Base-by-base conservation (phyloP, 192 early-diverging fungal species). In the Backusella liffmaniae region DNA sequence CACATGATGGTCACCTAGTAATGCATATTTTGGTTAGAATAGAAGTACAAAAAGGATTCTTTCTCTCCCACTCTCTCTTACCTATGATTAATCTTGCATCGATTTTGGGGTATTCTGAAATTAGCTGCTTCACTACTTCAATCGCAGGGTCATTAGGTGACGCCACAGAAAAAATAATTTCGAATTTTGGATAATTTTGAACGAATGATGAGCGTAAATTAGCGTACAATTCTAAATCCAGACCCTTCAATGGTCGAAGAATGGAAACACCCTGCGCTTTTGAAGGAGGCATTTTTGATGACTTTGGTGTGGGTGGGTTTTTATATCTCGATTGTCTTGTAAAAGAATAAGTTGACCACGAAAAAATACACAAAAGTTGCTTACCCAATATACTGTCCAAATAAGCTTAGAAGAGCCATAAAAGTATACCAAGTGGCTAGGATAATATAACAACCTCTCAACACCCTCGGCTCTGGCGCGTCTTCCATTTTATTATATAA, bases 191-290 rank as follows among this genome's bases (percentile, higher is more conserved):
- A 83, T 99, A 99, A 37, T 90, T 83, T 70, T 96, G 96, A n/a
- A 77, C 67, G 82, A 99, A 97, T 34, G 94, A 92, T 15, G 96
- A 96, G 32, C 84, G 84, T 29, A 99, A 84, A 74, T 96, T 98
- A 30, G 89, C 91, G 21, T 84, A 80, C 81, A 98, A 82, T 80
- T 96, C 92, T 67, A 84, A 80, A 79, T 99, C 98, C 23, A 97
- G 74, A 23, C 98, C 98, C 77, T 98, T 98, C 4, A 99, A 82
- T 7, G 98, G 98, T 5, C 97, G 88, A 75, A 99, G 87, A 73
- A 99, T 95, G 1, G 98, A 90, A 21, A 99, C 97, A 6, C 91
- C 92, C 1, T 95, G 95, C 42, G 77, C 84, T 51, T 87, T 65
- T 36, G 77, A 66, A 23, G 76, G 70, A 23, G 82, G 72, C 72